Evolutionary conservation across 2,329 filamentous ascomycete species (phyloP), one percentile per base, ranked within the genome.

Genomic region (Ophiognomonia clavigignenti-juglandacearum): DNA sequence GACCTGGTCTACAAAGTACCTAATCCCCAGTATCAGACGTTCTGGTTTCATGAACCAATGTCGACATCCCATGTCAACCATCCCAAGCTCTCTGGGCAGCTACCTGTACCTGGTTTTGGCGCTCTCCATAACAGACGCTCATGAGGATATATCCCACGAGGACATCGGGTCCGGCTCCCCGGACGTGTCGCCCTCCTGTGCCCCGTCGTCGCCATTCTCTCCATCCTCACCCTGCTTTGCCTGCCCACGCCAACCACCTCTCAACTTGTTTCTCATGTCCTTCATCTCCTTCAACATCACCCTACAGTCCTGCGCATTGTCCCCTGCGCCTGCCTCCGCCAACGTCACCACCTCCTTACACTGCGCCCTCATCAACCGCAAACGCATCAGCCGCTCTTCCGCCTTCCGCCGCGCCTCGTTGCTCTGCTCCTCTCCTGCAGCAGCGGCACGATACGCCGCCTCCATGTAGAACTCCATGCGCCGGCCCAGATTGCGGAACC

Each of bases 281-380:
- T 14, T 31, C 46, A 52, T 52, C 9, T 26, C 24, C 14, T 23
- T 39, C 6, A 45, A 35, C 46, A 52, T 43, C 3, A n/a, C 19
- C 39, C 48, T 44, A 32, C 42, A 52, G 8, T 34, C 29, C 9
- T 23, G 35, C 24, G 23, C 27, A 39, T 31, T 39, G 18, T n/a
- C 20, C 20, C 19, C 16, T 6, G 46, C 46, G 32, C 18, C 41
- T n/a, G n/a, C n/a, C 8, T n/a, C 16, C 14, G 16, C n/a, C 11
- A 43, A n/a, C 16, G 23, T 14, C 2, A 20, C 16, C 39, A 52
- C 23, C 46, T 32, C 39, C 6, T 19, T 13, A n/a, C 47, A 24
- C 46, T 39, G 24, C 20, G 26, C 34, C 6, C 16, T 16, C 19
- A 43, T 20, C 24, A 43, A 38, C 11, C 49, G 29, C 6, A 42